Evolutionary conservation across 2,329 filamentous ascomycete genomes (phyloP).

Genomic region (Penicillium sp.): DNA sequence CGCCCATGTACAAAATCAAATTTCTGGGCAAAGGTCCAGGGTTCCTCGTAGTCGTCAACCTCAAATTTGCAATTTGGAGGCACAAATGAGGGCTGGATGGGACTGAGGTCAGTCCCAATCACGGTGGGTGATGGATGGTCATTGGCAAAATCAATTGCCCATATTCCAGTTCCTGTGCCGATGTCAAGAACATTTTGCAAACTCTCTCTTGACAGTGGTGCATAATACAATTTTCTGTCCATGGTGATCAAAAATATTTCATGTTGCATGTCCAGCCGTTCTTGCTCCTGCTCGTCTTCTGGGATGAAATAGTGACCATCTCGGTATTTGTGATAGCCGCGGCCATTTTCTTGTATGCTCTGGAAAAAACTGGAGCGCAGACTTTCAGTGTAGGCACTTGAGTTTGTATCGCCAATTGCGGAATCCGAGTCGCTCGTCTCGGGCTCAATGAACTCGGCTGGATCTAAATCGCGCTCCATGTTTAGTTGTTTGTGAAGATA

Average conservation of each 20-base stretch:
- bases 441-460: not conserved
- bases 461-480: not conserved
- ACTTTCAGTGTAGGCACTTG: not conserved
- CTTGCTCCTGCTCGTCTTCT: constrained; percentile 14
- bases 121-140: constrained; percentile 19
- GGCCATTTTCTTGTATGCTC: not conserved
- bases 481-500: not conserved
- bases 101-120: constrained; percentile 8
- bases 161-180: constrained; percentile 48
- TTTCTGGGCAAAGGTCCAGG: constrained; percentile 28
- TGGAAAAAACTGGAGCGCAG: not conserved
- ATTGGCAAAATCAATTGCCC: constrained; percentile 20
- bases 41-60: constrained; percentile 17
- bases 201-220: constrained; percentile 20
- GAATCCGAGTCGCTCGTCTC: not conserved
- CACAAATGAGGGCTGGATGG: constrained; percentile 19
- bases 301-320: constrained; percentile 2
- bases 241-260: constrained; percentile 20
- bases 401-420: not conserved
- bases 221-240: constrained; percentile 22
- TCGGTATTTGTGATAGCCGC: not conserved
- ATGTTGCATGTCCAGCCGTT: constrained; percentile 18
- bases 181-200: constrained; percentile 37
- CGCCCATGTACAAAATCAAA: constrained; percentile 43
- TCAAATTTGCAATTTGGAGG: constrained; percentile 44